Conservation (phyloP, 768 basidiomycete genomes). For the Hypsizygus marmoreus region DNA sequence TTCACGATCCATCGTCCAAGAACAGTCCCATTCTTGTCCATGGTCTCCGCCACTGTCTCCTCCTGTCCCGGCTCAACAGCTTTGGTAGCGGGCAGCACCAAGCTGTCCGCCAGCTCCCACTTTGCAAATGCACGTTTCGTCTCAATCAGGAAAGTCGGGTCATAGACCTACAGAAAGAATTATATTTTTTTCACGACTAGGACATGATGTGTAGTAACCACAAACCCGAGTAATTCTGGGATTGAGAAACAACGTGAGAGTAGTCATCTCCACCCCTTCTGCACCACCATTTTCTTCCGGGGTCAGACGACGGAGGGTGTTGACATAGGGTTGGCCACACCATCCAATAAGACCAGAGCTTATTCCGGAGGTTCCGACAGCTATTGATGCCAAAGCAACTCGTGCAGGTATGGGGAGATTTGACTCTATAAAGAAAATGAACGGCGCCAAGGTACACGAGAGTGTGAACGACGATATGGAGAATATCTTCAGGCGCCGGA, state of each 20-base stretch:
- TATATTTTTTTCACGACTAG: not conserved
- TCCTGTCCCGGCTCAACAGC: constrained; percentile 48
- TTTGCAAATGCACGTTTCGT: constrained; percentile 73
- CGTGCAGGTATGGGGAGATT: constrained; percentile 72
- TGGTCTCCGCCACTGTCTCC: constrained; percentile 82
- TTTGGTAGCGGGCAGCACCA: constrained; percentile 47
- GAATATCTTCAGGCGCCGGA: constrained; percentile 79
- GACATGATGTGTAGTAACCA: not conserved
- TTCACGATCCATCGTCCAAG: constrained; percentile 78
- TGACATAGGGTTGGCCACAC: constrained; percentile 78
- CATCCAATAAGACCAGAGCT: constrained; percentile 75
- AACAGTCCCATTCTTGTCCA: constrained; percentile 56
- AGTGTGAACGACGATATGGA: constrained; percentile 77
- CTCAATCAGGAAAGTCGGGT: constrained; percentile 68
- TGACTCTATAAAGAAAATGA: constrained; percentile 82
- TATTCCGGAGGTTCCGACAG: constrained; percentile 69
- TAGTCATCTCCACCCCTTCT: constrained; percentile 70
- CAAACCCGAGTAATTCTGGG: constrained; percentile 63
- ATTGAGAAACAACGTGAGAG: constrained; percentile 59
- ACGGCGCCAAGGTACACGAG: constrained; percentile 68
- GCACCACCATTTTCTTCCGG: constrained; percentile 43
- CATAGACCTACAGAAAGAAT: constrained; percentile 53
- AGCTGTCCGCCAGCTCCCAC: constrained; percentile 69
- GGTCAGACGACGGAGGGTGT: constrained; percentile 53
- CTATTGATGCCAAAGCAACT: constrained; percentile 64